Evolutionary conservation across 1,284 basidiomycete species (phyloP).

Genomic region (Rhodotorula sp.): DNA sequence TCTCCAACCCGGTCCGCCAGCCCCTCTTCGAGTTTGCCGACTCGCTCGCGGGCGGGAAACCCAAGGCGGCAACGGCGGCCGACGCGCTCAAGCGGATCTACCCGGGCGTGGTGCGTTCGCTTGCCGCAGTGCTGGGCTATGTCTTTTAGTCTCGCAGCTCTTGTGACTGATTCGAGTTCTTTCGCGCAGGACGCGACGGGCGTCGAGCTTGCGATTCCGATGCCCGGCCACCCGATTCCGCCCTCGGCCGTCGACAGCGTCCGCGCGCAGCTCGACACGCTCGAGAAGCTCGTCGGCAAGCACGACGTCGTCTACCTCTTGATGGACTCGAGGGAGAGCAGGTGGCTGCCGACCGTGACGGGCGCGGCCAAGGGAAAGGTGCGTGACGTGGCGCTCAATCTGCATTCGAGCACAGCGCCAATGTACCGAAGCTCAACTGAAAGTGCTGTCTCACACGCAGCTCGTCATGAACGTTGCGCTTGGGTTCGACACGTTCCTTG

Average conservation of each 20-base stretch:
- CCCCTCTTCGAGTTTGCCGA: slow-evolving; percentile 94
- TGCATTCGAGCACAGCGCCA: too few relatives aligned
- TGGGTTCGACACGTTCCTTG: slow-evolving; percentile 93
- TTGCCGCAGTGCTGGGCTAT: neutral
- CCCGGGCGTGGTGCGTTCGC: slow-evolving; percentile 75
- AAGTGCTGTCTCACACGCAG: slow-evolving; percentile 50
- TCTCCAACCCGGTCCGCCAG: slow-evolving; percentile 95
- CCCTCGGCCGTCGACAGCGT: slow-evolving; percentile 58
- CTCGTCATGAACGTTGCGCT: slow-evolving; percentile 93
- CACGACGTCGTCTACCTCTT: slow-evolving; percentile 91
- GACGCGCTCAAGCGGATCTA: slow-evolving; percentile 83
- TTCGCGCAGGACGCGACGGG: slow-evolving; percentile 71
- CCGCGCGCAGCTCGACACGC: slow-evolving; percentile 65
- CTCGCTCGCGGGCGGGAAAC: slow-evolving; percentile 87
- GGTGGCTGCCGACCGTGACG: slow-evolving; percentile 92
- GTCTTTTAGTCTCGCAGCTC: neutral
- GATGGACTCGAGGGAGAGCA: slow-evolving; percentile 96
- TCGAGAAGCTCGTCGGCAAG: slow-evolving; percentile 74
- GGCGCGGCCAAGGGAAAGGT: slow-evolving; percentile 81
- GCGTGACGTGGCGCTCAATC: neutral
- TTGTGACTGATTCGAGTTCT: neutral
- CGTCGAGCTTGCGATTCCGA: slow-evolving; percentile 77
- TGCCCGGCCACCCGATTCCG: slow-evolving; percentile 93
- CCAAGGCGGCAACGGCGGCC: slow-evolving; percentile 90
- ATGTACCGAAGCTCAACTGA: neutral